A percentile compares a stretch with the other conserved stretches of the same genome.
Conservation (phyloP, 257 asterid species). For the Fraxinus anomala region DNA sequence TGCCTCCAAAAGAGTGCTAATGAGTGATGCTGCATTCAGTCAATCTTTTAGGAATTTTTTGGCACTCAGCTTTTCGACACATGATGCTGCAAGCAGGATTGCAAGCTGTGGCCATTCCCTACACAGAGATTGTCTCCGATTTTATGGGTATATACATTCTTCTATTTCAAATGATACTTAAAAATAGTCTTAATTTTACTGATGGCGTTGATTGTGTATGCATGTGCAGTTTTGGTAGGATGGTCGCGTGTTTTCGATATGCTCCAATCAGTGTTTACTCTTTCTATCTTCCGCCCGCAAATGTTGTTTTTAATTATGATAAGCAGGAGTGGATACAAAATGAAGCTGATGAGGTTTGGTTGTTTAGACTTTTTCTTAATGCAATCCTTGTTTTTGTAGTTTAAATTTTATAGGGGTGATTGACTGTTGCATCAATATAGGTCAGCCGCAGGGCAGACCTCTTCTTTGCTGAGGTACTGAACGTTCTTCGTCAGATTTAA, state of each 20-base stretch:
- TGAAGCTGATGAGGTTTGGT: conserved; percentile 64
- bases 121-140: conserved; percentile 81
- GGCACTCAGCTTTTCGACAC: conserved; percentile 81
- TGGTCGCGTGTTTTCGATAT: conserved; percentile 78
- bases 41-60: conserved; percentile 73
- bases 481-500: conserved; percentile 48
- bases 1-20: conserved; percentile 59
- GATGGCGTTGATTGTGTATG: conserved; percentile 7
- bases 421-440: conserved; percentile 37
- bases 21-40: conserved; percentile 82
- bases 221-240: conserved; percentile 71
- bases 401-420: conserved; percentile 26
- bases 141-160: conserved; percentile 58
- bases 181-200: background rate
- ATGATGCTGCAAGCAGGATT: conserved; percentile 55
- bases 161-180: background rate
- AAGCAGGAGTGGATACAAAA: conserved; percentile 66
- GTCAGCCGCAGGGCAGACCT: conserved; percentile 47
- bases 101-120: conserved; percentile 79
- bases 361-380: conserved; percentile 10
- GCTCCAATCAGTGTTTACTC: conserved; percentile 74
- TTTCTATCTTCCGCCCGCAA: conserved; percentile 73
- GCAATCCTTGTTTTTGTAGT: conserved; percentile 19
- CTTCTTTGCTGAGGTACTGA: conserved; percentile 58
- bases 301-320: conserved; percentile 62